phyloP scores from a whole-genome alignment of 176 grass and related monocot species.

The Areca catechu region DNA sequence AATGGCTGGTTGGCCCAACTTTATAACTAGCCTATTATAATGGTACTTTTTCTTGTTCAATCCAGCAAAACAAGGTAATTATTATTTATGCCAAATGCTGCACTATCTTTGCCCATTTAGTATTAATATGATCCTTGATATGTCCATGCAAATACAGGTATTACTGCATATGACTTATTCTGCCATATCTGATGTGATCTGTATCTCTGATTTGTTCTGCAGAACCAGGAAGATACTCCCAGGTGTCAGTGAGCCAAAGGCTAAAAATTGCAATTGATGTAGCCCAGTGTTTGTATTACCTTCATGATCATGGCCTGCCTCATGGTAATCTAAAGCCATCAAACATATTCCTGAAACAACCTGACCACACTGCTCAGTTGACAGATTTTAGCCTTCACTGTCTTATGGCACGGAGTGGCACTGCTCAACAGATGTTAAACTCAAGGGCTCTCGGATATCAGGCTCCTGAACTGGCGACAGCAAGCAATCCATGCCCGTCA shows the following conservation, averaged over 20 bases:
- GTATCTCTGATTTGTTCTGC: slow-evolving; percentile 10
- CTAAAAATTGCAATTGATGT: slow-evolving; percentile 78
- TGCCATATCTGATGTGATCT: neutral
- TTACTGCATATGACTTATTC: too few relatives aligned
- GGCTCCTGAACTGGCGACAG: slow-evolving; percentile 56
- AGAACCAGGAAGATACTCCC: slow-evolving; percentile 94
- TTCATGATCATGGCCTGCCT: slow-evolving; percentile 73
- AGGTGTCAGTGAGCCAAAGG: slow-evolving; percentile 61
- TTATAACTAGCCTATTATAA: too few relatives aligned
- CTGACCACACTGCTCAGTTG: slow-evolving; percentile 76
- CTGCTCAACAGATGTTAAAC: slow-evolving; percentile 77
- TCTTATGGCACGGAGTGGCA: slow-evolving; percentile 62
- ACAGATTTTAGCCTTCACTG: slow-evolving; percentile 74
- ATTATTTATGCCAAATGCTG: too few relatives aligned
- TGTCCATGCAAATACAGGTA: too few relatives aligned
- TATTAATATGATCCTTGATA: too few relatives aligned
- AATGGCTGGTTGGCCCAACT: too few relatives aligned
- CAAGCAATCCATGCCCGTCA: slow-evolving; percentile 42
- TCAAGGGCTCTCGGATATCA: slow-evolving; percentile 71
- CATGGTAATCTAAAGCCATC: slow-evolving; percentile 90
- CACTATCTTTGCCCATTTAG: too few relatives aligned
- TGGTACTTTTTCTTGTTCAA: too few relatives aligned
- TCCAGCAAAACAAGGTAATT: too few relatives aligned
- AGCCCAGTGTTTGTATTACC: slow-evolving; percentile 58
- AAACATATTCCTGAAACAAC: slow-evolving; percentile 81